phyloP scores from a whole-genome alignment of 176 grass and related monocot genomes.

The barley (Hordeum vulgare) region MorexV3_pseudomolecules_assembly NC_058521.1:28522940-28523439 shows the following conservation, averaged over 20 bases:
- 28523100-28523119: neutral
- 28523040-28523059: neutral
- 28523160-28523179: constrained; percentile 78
- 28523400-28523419: constrained; percentile 25
- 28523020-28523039: neutral
- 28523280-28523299: constrained; percentile 27
- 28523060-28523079: neutral
- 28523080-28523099: constrained; percentile 17
- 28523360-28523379: constrained; percentile 2
- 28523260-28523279: constrained; percentile 1
- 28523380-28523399: constrained; percentile 34
- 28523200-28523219: constrained; percentile 61
- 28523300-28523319: constrained; percentile 38
- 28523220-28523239: constrained; percentile 39
- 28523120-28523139: constrained; percentile 16
- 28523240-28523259: constrained; percentile 3
- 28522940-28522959: neutral
- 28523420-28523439: neutral
- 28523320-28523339: constrained; percentile 39
- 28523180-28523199: constrained; percentile 72
- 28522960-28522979: neutral
- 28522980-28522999: neutral
- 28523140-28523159: constrained; percentile 62
- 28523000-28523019: neutral
- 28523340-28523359: neutral